These are phyloP conservation scores for Boletus smithii DNA, from an alignment of 1,284 basidiomycete species.

Conservation along the genomic window DNA sequence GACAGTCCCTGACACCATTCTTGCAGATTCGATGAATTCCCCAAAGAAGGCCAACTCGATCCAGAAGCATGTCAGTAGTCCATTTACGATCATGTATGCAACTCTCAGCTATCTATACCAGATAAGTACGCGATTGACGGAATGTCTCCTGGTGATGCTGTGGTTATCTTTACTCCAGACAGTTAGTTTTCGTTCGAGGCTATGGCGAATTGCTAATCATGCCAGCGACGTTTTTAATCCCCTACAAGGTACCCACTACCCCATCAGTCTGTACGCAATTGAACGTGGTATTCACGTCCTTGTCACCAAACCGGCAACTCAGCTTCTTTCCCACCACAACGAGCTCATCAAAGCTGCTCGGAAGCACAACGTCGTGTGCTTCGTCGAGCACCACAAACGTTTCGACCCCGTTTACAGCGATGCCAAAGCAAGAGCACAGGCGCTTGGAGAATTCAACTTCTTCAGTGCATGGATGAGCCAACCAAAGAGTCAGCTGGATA, in stretches of 20 bases:
- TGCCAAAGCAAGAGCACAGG: conserved; percentile 71
- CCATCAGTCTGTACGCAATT: conserved; percentile 83
- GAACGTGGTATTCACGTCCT: conserved; percentile 83
- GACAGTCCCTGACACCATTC: conserved; percentile 1
- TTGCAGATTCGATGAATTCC: conserved; percentile 74
- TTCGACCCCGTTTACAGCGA: conserved; percentile 94
- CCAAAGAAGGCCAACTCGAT: conserved; percentile 66
- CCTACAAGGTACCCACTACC: conserved; percentile 79
- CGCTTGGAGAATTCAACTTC: conserved; percentile 90
- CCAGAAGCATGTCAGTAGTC: conserved; percentile 72
- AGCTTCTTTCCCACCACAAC: conserved; percentile 80
- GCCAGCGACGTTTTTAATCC: conserved; percentile 3
- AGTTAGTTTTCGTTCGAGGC: conserved; percentile 47
- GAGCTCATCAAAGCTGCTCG: conserved; percentile 71
- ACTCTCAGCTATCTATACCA: conserved; percentile 30
- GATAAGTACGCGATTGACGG: conserved; percentile 86
- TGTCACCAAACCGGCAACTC: conserved; percentile 90
- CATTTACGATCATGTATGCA: neutral
- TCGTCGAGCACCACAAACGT: conserved; percentile 87
- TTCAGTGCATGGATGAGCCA: conserved; percentile 93
- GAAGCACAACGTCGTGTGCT: conserved; percentile 81
- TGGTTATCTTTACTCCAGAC: conserved; percentile 86
- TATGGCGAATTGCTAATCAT: neutral
- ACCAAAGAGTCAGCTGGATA: conserved; percentile 91
- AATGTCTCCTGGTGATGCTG: conserved; percentile 78